Evolutionary conservation across 2,329 filamentous ascomycete species (phyloP), one percentile per base, ranked within the genome.

Genomic region (Verticillium isaacii): DNA sequence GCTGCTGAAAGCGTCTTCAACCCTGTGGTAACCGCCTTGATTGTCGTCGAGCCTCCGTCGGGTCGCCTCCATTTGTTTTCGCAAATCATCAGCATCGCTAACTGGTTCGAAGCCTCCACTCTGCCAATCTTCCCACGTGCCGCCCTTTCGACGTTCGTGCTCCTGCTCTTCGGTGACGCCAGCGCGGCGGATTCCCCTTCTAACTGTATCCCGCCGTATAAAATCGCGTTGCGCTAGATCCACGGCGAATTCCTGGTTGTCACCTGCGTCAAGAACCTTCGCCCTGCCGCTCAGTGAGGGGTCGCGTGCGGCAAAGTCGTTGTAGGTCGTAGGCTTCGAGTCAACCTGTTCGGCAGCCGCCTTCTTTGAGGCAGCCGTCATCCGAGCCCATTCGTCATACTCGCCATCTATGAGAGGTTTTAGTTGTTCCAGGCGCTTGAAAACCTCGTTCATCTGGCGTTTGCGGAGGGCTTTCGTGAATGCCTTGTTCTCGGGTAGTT

Each of bases 341-440:
- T 61, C 64, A 34, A 66, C 55, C 2, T 69, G 61, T 50, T 69
- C 45, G 57, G 64, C 15, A 52, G 56, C 62, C 66, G 64, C 60
- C 60, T 67, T 66, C 62, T 73, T 70, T 67, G 73, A 77, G 29
- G 73, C 74, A 9, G 79, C 75, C 55, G 81, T 77, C 78, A 82
- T 78, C 61, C 85, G 82, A 62, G 82, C 73, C 84, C 91, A 94
- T 60, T 84, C 82, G n/a, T 88, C 82, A 71, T 91, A 88, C 15
- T 89, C 84, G 64, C 82, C 83, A 56, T 89, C 86, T 60, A 99
- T 90, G 19, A 88, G 83, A 0, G 92, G 92, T 70, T 93, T 95
- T 61, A 97, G 81, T 9, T 82, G 77, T 74, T 97, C 93, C 34
- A 99, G 80, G 65, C 88, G 85, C 64, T 82, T 79, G 15, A 96